These are phyloP conservation scores for Curvularia spicifera DNA, from an alignment of 2,329 filamentous ascomycete genomes.

Conservation along the genomic window DNA sequence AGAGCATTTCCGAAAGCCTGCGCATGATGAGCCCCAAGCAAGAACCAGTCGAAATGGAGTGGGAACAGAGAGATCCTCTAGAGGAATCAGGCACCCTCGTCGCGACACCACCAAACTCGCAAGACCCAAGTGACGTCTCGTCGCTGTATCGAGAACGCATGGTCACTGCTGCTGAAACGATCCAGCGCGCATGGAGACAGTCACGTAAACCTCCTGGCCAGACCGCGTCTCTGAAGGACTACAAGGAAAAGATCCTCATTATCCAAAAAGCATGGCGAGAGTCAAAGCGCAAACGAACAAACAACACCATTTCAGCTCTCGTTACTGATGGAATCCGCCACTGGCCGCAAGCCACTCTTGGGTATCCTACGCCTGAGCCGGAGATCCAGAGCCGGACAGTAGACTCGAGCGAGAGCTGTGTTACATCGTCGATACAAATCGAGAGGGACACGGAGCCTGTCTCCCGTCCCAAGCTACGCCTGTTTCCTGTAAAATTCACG, in stretches of 20 bases:
- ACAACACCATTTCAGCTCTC: constrained; percentile 42
- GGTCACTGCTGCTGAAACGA: constrained; percentile 41
- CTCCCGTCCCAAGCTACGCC: constrained; percentile 44
- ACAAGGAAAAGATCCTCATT: constrained; percentile 48
- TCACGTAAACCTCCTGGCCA: constrained; percentile 18
- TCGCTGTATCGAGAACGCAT: constrained; percentile 37
- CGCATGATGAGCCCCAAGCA: constrained; percentile 40
- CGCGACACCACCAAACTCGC: constrained; percentile 37
- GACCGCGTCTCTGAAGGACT: constrained; percentile 43
- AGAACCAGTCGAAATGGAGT: constrained; percentile 39
- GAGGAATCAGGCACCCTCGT: constrained; percentile 40
- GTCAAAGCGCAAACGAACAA: constrained; percentile 37
- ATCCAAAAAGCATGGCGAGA: constrained; percentile 50
- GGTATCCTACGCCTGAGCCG: constrained; percentile 44
- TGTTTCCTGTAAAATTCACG: constrained; percentile 60
- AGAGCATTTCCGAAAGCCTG: constrained; percentile 43
- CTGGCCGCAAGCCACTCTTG: constrained; percentile 44
- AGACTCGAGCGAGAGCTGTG: constrained; percentile 28
- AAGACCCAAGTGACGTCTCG: constrained; percentile 35
- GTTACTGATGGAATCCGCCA: constrained; percentile 41
- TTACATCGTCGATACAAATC: constrained; percentile 45
- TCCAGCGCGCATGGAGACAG: constrained; percentile 48
- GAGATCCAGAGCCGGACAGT: constrained; percentile 31
- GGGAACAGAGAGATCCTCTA: constrained; percentile 35
- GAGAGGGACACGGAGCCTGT: constrained; percentile 38